A percentile compares a stretch with the other conserved stretches of the same genome.
phyloP scores from a whole-genome alignment of 352 stramenopile species.

The Thraustochytrium striatum region DNA sequence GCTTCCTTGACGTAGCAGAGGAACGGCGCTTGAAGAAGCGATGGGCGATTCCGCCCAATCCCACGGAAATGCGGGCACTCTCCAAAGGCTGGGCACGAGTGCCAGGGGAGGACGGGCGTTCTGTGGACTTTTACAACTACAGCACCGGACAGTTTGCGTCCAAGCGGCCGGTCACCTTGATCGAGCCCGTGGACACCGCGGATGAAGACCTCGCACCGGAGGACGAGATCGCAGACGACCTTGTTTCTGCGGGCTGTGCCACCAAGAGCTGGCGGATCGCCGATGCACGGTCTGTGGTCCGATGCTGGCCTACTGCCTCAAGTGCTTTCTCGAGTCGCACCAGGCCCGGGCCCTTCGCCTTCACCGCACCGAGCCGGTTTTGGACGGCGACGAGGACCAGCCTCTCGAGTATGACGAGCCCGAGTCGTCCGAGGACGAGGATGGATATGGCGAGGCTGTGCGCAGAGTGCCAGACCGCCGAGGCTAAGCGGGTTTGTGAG shows the following conservation, averaged over 20 bases:
- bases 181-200: not conserved
- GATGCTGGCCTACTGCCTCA: not conserved
- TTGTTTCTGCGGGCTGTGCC: conserved; percentile 9
- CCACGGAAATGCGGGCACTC: not conserved
- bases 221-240: not conserved
- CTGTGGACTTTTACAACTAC: conserved; percentile 31
- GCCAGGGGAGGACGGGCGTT: not conserved
- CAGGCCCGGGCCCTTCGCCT: not conserved
- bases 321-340: conserved; percentile 30
- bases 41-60: conserved; percentile 5
- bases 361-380: not conserved
- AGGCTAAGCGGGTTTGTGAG: conserved; percentile 8
- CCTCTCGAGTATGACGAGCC: conserved; percentile 9
- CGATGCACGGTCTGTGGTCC: conserved; percentile 25
- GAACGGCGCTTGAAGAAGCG: not conserved
- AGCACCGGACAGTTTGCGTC: not conserved
- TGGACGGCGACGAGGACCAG: conserved; percentile 28
- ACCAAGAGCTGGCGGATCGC: not conserved
- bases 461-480: conserved; percentile 3
- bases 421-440: not conserved
- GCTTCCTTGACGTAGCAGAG: not conserved
- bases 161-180: not conserved
- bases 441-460: conserved; percentile 18
- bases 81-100: conserved; percentile 25
- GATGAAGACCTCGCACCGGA: not conserved